Evolutionary conservation across 2,329 filamentous ascomycete species (phyloP), one percentile per base, ranked within the genome.

Genomic region (Emergomyces orientalis): DNA sequence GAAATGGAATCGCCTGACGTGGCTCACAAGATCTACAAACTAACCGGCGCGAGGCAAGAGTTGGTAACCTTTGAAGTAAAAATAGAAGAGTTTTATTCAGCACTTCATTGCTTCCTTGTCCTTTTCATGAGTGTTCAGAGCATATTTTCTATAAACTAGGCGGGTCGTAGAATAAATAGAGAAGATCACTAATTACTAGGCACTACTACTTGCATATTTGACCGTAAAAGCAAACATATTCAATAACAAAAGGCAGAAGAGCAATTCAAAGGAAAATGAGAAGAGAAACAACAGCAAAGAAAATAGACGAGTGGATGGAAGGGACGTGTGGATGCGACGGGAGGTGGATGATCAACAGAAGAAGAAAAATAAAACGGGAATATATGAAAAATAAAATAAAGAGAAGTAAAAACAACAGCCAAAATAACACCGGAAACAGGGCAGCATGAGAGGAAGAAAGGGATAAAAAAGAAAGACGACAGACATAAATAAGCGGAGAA

Each of bases 361-460:
- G 32, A 34, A 7, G 34, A 37, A 37, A n/a, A n/a, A n/a, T 2
- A 34, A 27, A 56, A 37, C n/a, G 39, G 55, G 41, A 61, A 61
- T 37, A 61, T 54, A 41, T 30, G 34, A 19, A 61, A 8, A 9
- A 63, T 25, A 64, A 65, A 67, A 66, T 51, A 64, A 65, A 62
- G 64, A 64, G 66, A 55, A 67, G 68, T 66, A 69, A 65, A 61
- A 68, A 69, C 67, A 70, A 64, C 69, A 66, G 68, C 70, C 69
- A 69, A 68, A 64, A 65, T 65, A 69, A 65, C 63, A 67, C 67
- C 60, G 60, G 65, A 60, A 65, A 64, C 62, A 66, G 63, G 61
- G 71, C 63, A 65, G 68, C 63, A 74, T 72, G 69, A 68, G 70
- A 71, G 74, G 72, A 71, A 74, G 72, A 63, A 68, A 62, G 69